Conservation (phyloP, 306 rosid genomes). For the Fragaria nilgerrensis region DNA sequence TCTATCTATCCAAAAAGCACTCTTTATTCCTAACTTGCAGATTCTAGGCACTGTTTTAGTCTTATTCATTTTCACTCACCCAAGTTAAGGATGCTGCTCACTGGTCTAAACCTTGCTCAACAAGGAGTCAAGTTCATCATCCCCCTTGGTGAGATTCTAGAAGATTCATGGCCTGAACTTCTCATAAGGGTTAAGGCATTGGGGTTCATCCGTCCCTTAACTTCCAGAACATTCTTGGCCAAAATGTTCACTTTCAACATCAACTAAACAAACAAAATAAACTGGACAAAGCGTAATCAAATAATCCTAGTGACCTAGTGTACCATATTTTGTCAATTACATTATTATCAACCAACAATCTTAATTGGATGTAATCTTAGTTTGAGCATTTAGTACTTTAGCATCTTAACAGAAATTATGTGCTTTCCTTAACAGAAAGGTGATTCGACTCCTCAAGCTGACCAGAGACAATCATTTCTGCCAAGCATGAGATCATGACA, state of each 20-base stretch:
- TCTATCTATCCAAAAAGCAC: no score
- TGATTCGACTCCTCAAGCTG: neutral
- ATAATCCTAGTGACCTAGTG: neutral
- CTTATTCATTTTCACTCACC: no score
- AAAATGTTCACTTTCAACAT: neutral
- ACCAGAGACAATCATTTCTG: neutral
- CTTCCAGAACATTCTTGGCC: slow-evolving; percentile 1
- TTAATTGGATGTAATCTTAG: neutral
- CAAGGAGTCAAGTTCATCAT: no score
- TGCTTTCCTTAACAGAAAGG: neutral
- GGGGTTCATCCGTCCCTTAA: neutral
- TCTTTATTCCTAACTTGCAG: no score
- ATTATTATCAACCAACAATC: neutral
- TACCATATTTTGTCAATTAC: neutral
- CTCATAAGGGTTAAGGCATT: neutral
- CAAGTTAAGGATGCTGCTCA: no score
- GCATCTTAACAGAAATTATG: neutral
- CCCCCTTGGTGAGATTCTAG: neutral
- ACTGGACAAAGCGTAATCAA: neutral
- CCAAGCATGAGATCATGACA: neutral
- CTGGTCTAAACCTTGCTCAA: no score
- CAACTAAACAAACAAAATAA: neutral
- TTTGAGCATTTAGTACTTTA: neutral
- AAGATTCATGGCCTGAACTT: neutral
- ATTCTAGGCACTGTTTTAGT: no score